Evolutionary conservation across 1,284 basidiomycete species (phyloP), one percentile per base, ranked within the genome.

Genomic region (Xerocomus amazonicus): DNA sequence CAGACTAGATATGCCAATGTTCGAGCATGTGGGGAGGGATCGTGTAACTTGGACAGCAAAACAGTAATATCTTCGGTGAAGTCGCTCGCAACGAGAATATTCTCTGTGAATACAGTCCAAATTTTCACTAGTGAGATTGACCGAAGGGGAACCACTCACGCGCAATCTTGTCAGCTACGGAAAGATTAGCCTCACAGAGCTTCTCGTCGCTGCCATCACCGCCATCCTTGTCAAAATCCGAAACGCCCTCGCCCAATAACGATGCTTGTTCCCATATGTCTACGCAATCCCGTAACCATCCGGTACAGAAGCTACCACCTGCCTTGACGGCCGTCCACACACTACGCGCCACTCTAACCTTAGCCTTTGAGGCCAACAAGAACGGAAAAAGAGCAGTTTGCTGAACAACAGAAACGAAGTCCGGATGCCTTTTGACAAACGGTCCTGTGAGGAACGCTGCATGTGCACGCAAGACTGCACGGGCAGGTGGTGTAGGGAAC

Each of bases 331-430:
- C 67, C 50, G 81, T 79, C 90, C 90, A 92, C 0, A 83, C 79
- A 23, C 75, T 62, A 27, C 77, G 73, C 0, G 79, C 74, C 0
- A 81, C 83, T 57, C 80, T 83, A 54, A 83, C 79, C 41, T 81
- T 77, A 4, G 84, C 70, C 59, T 88, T 89, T 5, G 84, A 84
- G 53, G 81, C 84, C 12, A 95, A 67, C 16, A 95, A 68, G 57
- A 83, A 81, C 0, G 88, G 87, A 61, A 91, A 87, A 42, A 94
- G 66, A 2, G 87, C 64, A 17, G 70, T 66, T 57, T 82, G 72
- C 55, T 91, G 83, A 9, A 87, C 68, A 4, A 73, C 63, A 26
- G 75, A 65, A 10, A 69, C 59, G 0, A 70, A 50, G 0, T 70
- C 66, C 0, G 73, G 60, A 41, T 75, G 56, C 0, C 61, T 58